Evolutionary conservation across 305 asterid species (phyloP).

Genomic region (Solanum chacoense): DNA sequence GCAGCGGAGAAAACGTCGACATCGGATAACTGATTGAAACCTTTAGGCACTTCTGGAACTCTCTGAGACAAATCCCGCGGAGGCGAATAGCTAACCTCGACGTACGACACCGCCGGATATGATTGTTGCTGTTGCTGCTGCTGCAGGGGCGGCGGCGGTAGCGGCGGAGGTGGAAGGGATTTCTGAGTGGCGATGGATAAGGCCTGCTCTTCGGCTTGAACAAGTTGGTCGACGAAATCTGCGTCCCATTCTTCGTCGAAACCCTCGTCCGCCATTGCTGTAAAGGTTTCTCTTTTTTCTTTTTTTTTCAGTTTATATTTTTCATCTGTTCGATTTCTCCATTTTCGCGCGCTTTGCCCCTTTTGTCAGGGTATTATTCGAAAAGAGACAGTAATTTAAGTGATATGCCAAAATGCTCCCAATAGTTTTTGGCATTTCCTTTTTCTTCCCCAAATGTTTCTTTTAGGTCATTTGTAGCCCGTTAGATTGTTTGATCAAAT

Average conservation of each 20-base stretch:
- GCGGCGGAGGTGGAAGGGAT: slow-evolving; percentile 4
- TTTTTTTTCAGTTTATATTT: not conserved
- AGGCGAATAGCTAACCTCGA: slow-evolving; percentile 43
- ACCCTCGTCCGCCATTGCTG: slow-evolving; percentile 52
- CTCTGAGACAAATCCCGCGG: slow-evolving; percentile 79
- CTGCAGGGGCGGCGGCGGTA: not conserved
- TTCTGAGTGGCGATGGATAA: slow-evolving; percentile 23
- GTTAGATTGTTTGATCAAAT: not conserved
- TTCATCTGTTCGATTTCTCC: not conserved
- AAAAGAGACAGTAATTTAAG: not conserved
- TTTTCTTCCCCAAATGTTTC: not conserved
- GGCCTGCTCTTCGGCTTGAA: slow-evolving; percentile 37
- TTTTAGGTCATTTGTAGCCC: not conserved
- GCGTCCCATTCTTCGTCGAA: slow-evolving; percentile 64
- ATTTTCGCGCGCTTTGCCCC: not conserved
- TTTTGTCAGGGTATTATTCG: not conserved
- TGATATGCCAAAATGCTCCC: not conserved
- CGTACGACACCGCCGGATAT: slow-evolving; percentile 14
- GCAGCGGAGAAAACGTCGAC: slow-evolving; percentile 16
- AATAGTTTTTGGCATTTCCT: not conserved
- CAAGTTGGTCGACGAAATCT: slow-evolving; percentile 34
- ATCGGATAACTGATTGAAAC: not conserved
- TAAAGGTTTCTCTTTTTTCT: not conserved
- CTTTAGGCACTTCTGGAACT: slow-evolving; percentile 6
- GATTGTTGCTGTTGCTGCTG: not conserved